A percentile compares a stretch with the other conserved stretches of the same genome.
phyloP scores from a whole-genome alignment of 1,284 basidiomycete species.

The Tetrapyrgos nigripes region DNA sequence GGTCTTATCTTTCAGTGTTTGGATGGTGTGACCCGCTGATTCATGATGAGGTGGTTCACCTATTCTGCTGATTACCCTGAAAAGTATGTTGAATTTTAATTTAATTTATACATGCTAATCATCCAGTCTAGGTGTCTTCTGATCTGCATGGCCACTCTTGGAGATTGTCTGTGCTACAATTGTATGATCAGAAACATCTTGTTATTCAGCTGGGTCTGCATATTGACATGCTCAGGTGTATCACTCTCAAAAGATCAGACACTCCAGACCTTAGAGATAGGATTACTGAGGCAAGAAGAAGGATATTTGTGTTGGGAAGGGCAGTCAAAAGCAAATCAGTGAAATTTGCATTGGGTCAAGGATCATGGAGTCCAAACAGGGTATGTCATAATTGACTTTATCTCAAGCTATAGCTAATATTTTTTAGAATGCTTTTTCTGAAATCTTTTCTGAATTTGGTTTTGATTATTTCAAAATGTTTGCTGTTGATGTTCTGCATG shows the following conservation, averaged over 20 bases:
- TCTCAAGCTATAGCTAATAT: not conserved
- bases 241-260: slow-evolving; percentile 16
- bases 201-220: too few relatives aligned
- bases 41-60: slow-evolving; percentile 40
- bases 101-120: slow-evolving; percentile 20
- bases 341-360: slow-evolving; percentile 6
- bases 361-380: slow-evolving; percentile 20
- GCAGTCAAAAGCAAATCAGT: slow-evolving; percentile 10
- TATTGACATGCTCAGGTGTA: too few relatives aligned
- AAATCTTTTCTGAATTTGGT: not conserved
- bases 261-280: not conserved
- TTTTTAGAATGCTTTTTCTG: slow-evolving; percentile 1
- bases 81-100: slow-evolving; percentile 33
- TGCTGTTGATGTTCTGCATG: not conserved
- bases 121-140: slow-evolving; percentile 29
- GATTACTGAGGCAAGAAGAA: slow-evolving; percentile 3
- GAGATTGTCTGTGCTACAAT: too few relatives aligned
- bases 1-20: slow-evolving; percentile 33
- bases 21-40: slow-evolving; percentile 34
- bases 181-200: too few relatives aligned
- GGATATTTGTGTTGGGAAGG: slow-evolving; percentile 17
- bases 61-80: slow-evolving; percentile 50
- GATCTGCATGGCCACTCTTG: slow-evolving; percentile 6
- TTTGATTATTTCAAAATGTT: not conserved
- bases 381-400: slow-evolving; percentile 9